Base-by-base conservation (phyloP, 176 grass and related monocot species). In the Hsuehochloa calcarea region DNA sequence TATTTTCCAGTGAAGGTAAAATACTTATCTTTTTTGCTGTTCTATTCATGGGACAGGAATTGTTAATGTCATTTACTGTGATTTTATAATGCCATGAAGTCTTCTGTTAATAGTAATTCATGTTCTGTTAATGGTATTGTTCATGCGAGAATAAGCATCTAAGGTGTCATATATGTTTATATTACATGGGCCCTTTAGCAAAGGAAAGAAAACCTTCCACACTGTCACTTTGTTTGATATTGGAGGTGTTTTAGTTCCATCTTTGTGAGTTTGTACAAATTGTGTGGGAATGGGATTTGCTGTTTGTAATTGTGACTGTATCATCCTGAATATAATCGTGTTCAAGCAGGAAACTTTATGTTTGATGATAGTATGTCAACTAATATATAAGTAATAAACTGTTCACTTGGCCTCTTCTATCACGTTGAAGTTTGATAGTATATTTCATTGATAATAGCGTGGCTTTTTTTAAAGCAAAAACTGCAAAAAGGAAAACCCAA, bases 1-100 rank as follows among this genome's bases (percentile, higher is more conserved):
- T 99, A 96, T 87, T 99, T 99, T 81, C 92, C 97, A 79, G 97
- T 99, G 25, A 99, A 99, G 97, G 97, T 99, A 85, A 84, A 72
- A 10, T 39, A 51, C 43, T 76, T 69, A 27, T 19, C 4, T 79
- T 50, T 92, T 55, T 78, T 85, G 26, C 6, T 43, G 58, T 38
- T 51, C 25, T 64, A 27, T 59, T 39, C 65, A 29, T 74, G 19
- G 70, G n/a, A 45, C 41, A 62, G 22, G 69, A 38, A n/a, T 41
- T 77, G 3, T 54, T 77, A 61, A 25, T 37, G 4, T 12, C 12
- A 72, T 61, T 27, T 60, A n/a, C 54, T 43, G 4, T 71, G n/a
- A 74, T 65, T 65, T 46, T 49, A 68, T 66, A 55, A 67, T 43
- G 41, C 40, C 11, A 45, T 58, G 17, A 39, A 23, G 54, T 69